phyloP scores from a whole-genome alignment of 1,284 basidiomycete species.

The Thecaphora frezii region DNA sequence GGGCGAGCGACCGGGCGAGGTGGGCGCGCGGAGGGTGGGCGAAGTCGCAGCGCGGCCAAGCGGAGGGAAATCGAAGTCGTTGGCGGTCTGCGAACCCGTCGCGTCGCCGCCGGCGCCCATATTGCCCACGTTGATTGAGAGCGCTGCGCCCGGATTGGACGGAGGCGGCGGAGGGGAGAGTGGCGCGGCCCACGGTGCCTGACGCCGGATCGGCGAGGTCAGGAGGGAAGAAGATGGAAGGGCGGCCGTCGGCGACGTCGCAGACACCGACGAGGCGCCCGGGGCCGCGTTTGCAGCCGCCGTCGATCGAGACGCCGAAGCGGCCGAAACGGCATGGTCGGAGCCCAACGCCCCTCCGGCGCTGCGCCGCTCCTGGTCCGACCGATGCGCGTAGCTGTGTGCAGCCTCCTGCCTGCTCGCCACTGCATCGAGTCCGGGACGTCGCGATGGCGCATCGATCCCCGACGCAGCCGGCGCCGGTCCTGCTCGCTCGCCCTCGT shows the following conservation, averaged over 20 bases:
- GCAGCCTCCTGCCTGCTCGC: no score
- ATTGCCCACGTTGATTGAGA: slow-evolving; percentile 39
- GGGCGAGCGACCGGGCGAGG: slow-evolving; percentile 19
- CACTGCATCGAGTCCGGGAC: no score
- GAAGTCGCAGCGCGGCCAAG: slow-evolving; percentile 20
- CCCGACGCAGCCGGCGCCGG: no score
- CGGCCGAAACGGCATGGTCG: no score
- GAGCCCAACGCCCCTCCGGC: no score
- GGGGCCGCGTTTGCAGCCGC: no score
- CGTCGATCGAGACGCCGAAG: no score
- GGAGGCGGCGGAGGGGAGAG: not conserved
- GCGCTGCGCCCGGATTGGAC: not conserved
- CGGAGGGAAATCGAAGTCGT: slow-evolving; percentile 32
- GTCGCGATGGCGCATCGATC: no score
- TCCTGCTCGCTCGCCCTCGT: no score
- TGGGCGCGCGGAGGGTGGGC: slow-evolving; percentile 15
- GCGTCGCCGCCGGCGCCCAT: slow-evolving; percentile 43
- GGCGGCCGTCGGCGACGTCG: not conserved
- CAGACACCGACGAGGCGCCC: no score
- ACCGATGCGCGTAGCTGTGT: no score
- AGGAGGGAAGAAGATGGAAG: not conserved
- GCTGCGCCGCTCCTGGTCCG: no score
- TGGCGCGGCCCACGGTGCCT: not conserved
- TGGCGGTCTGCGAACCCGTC: slow-evolving; percentile 4
- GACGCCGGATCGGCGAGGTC: not conserved